A percentile compares a stretch with the other conserved stretches of the same genome.
phyloP scores from a whole-genome alignment of 768 basidiomycete genomes.

The Rhizopogon salebrosus region DNA sequence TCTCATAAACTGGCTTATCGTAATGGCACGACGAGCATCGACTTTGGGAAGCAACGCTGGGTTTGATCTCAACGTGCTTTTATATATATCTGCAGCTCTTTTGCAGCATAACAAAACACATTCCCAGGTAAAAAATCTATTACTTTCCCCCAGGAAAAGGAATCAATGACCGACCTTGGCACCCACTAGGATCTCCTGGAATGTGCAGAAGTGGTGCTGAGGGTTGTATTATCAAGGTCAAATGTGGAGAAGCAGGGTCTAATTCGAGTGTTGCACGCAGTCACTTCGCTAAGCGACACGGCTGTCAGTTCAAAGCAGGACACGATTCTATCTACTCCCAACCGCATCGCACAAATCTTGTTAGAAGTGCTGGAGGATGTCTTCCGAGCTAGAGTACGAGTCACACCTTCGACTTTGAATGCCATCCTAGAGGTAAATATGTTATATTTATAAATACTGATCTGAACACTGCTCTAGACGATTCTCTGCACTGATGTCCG shows the following conservation, averaged over 20 bases:
- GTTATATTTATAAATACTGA: background rate
- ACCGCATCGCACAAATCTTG: constrained; percentile 34
- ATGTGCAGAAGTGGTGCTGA: constrained; percentile 56
- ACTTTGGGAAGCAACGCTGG: background rate
- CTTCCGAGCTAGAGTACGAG: constrained; percentile 47
- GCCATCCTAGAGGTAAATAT: constrained; percentile 50
- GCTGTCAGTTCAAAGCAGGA: constrained; percentile 7
- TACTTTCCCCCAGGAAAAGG: background rate
- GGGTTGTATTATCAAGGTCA: constrained; percentile 47
- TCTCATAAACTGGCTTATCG: constrained; percentile 48
- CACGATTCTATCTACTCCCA: background rate
- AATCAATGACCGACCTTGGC: background rate
- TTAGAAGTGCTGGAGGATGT: constrained; percentile 51
- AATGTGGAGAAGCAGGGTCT: constrained; percentile 13
- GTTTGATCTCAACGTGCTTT: constrained; percentile 52
- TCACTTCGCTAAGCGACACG: constrained; percentile 39
- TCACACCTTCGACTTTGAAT: constrained; percentile 42
- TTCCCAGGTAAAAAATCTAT: constrained; percentile 39
- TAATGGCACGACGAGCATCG: constrained; percentile 43
- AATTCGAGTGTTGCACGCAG: constrained; percentile 28
- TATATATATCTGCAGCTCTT: constrained; percentile 46
- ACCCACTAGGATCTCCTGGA: constrained; percentile 50
- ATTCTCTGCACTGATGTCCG: constrained; percentile 26
- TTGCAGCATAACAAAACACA: constrained; percentile 57
- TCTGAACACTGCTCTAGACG: constrained; percentile 15